Conservation (phyloP, 75 land plant genomes). For the Pinus albicaulis region DNA sequence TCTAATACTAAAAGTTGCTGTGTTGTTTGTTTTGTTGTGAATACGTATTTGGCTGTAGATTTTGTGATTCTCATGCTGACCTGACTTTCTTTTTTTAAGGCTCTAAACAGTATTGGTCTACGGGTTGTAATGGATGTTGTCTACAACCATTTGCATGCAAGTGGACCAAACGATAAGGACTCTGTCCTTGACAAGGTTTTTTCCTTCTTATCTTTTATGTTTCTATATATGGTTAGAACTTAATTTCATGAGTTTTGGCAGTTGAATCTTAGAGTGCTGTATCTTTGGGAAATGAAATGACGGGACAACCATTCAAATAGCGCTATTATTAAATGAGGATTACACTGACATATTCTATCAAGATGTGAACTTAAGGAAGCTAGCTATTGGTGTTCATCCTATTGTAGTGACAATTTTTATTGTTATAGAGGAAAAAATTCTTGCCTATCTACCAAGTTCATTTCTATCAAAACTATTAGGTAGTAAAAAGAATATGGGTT, state of each 20-base stretch:
- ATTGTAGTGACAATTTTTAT: neutral
- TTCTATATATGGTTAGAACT: neutral
- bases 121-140: conserved; percentile 96
- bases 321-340: neutral
- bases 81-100: conserved; percentile 34
- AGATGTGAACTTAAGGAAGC: neutral
- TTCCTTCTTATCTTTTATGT: neutral
- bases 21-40: too few relatives aligned
- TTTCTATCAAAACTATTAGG: neutral
- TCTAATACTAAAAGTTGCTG: neutral
- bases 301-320: too few relatives aligned
- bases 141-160: conserved; percentile 89
- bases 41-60: neutral
- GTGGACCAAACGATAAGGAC: conserved; percentile 67
- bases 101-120: conserved; percentile 75
- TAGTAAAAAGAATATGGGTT: neutral
- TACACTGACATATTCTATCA: neutral
- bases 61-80: neutral
- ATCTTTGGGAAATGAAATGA: neutral
- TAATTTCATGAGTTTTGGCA: neutral
- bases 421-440: too few relatives aligned
- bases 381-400: neutral
- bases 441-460: neutral
- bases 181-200: conserved; percentile 93
- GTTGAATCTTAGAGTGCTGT: neutral